A percentile compares a stretch with the other conserved stretches of the same genome.
Conservation (phyloP, 495 filamentous ascomycete genomes). For the Beverwykella pulmonaria region DNA sequence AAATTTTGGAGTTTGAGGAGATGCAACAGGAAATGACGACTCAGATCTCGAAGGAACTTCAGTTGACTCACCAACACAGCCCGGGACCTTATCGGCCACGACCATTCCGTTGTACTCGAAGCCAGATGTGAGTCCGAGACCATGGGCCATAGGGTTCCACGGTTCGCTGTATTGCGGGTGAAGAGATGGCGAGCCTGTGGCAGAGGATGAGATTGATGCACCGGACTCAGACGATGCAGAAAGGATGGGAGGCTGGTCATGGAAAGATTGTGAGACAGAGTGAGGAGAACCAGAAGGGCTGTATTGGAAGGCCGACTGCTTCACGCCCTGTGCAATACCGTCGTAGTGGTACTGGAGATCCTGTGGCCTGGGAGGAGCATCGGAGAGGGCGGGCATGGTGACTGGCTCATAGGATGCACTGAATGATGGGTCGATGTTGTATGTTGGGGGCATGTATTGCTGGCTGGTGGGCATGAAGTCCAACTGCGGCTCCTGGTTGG, state of each 20-base stretch:
- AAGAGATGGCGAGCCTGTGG: slow-evolving; percentile 77
- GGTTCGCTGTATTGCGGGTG: slow-evolving; percentile 61
- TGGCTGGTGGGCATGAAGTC: slow-evolving; percentile 34
- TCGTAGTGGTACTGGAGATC: slow-evolving; percentile 37
- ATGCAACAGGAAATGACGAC: slow-evolving; percentile 25
- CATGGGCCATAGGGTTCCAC: slow-evolving; percentile 58
- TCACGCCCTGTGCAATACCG: slow-evolving; percentile 39
- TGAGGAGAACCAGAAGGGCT: slow-evolving; percentile 42
- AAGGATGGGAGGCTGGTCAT: slow-evolving; percentile 52
- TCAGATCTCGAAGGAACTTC: slow-evolving; percentile 45
- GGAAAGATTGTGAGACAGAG: slow-evolving; percentile 44
- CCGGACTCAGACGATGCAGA: slow-evolving; percentile 72
- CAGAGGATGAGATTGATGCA: slow-evolving; percentile 74
- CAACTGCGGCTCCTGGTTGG: slow-evolving; percentile 32
- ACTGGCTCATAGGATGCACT: slow-evolving; percentile 24
- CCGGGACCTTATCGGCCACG: slow-evolving; percentile 62
- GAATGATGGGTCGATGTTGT: slow-evolving; percentile 31
- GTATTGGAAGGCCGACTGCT: slow-evolving; percentile 32
- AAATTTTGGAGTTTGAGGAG: slow-evolving; percentile 32
- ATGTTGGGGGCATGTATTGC: slow-evolving; percentile 29
- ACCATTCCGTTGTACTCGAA: slow-evolving; percentile 59
- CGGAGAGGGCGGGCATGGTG: slow-evolving; percentile 28
- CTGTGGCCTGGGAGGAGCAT: slow-evolving; percentile 30
- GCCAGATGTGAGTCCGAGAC: slow-evolving; percentile 61
- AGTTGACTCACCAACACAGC: slow-evolving; percentile 80